Evolutionary conservation across 2,329 filamentous ascomycete species (phyloP), one percentile per base, ranked within the genome.

Genomic region (Pestalotiopsis sp.): DNA sequence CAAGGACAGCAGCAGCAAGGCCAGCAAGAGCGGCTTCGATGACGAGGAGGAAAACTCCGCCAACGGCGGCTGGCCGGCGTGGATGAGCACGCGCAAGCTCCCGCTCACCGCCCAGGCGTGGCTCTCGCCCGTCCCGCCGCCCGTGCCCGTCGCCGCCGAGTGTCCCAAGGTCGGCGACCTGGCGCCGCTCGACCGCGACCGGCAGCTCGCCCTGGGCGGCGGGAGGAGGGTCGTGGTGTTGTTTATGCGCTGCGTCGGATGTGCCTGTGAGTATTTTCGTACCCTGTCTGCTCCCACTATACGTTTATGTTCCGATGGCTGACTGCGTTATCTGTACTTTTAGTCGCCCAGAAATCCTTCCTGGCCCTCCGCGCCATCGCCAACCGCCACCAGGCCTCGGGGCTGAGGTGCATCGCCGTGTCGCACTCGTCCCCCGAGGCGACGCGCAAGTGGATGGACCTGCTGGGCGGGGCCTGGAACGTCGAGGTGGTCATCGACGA

Each of bases 311-410:
- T 13, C 27, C 31, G 20, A 38, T 31, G 36, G 36, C n/a, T 62
- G 7, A n/a, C 6, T 36, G 31, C 31, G 31, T 31, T 2, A 2
- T 36, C 23, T 52, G 20, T 7, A 12, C 14, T 1, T 31, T 23
- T 23, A 87, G 86, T 88, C 74, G 86, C 86, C 23, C 85, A 87
- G 73, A 85, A 88, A 72, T 85, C 86, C 4, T 90, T 90, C 74
- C 80, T 89, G 69, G 80, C 83, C 70, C 82, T 90, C 66, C 86
- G 87, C 64, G 80, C 84, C 58, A 81, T 90, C 68, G 83, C 87
- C 13, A 86, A 85, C 76, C 84, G 84, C 64, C 81, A 87, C 72
- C 79, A 83, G 65, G 77, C 78, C 72, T 78, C 79, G 57, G 59
- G 59, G 9, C 79, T 90, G 12, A 82, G 82, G 68, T 90, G 87